These are phyloP conservation scores for Ballota nigra DNA, from an alignment of 257 asterid genomes.

Conservation along the genomic window DNA sequence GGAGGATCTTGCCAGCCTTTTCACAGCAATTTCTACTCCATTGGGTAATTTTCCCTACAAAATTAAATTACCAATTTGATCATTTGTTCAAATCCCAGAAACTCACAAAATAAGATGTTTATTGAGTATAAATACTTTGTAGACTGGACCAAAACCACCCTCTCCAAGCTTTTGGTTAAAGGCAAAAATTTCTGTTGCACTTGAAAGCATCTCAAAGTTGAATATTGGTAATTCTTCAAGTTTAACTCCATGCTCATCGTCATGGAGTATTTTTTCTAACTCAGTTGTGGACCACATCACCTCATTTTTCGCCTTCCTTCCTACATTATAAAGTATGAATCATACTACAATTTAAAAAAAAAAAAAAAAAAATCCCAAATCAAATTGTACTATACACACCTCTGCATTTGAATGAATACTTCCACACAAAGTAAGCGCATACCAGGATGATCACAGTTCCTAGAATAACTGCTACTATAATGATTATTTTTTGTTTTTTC, in stretches of 20 bases:
- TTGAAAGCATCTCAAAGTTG: constrained; percentile 14
- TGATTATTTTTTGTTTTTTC: background rate
- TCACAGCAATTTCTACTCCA: constrained; percentile 44
- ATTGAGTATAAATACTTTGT: constrained; percentile 14
- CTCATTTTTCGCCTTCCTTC: background rate
- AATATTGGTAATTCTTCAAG: constrained; percentile 26
- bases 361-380: background rate
- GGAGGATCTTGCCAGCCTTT: constrained; percentile 36
- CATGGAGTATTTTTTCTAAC: background rate
- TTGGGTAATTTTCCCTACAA: constrained; percentile 35
- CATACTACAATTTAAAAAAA: background rate
- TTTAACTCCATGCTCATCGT: constrained; percentile 2
- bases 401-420: background rate
- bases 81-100: background rate
- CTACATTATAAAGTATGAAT: background rate
- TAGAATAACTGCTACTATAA: background rate
- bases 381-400: background rate
- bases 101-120: background rate
- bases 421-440: background rate
- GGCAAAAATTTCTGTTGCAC: constrained; percentile 24
- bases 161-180: constrained; percentile 20
- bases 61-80: background rate
- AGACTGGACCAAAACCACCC: constrained; percentile 35
- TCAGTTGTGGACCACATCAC: background rate
- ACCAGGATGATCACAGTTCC: background rate